Conservation (phyloP, 2,329 filamentous ascomycete species). For the Cercospora sp. region DNA sequence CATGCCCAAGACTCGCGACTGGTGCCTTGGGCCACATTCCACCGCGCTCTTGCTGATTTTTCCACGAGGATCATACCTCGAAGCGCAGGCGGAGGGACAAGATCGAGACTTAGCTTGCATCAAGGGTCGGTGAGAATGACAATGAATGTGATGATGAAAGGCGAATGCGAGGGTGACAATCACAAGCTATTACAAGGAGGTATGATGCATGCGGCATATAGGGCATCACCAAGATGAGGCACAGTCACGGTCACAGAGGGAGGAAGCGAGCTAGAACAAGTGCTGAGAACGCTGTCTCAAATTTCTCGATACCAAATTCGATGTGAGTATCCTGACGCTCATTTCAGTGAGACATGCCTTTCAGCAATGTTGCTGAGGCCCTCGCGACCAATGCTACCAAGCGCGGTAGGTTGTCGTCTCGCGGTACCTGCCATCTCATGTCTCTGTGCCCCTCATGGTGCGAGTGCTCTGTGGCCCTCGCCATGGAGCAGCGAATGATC, state of each 20-base stretch:
- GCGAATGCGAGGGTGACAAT: neutral
- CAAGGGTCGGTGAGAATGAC: neutral
- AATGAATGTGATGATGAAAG: neutral
- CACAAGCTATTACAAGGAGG: neutral
- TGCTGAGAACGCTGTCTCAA: slow-evolving; percentile 17
- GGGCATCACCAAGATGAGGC: neutral
- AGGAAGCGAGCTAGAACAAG: neutral
- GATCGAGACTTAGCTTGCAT: neutral
- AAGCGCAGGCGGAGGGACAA: neutral
- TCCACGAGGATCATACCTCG: neutral
- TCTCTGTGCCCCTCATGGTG: neutral
- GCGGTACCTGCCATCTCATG: slow-evolving; percentile 12
- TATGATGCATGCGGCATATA: neutral
- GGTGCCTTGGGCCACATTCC: no score
- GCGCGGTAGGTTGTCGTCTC: neutral
- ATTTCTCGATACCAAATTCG: slow-evolving; percentile 7
- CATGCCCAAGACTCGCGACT: neutral
- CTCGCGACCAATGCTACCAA: neutral
- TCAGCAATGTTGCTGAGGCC: slow-evolving; percentile 4
- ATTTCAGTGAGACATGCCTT: neutral
- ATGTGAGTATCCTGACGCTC: neutral
- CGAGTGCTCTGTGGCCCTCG: neutral
- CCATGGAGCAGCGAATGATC: neutral
- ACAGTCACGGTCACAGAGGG: neutral
- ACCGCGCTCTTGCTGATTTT: no score